Percentiles rank a stretch among this genome's conserved stretches.
Conservation (phyloP, 805 yeast genomes). For the Wickerhamia fluorescens region DNA sequence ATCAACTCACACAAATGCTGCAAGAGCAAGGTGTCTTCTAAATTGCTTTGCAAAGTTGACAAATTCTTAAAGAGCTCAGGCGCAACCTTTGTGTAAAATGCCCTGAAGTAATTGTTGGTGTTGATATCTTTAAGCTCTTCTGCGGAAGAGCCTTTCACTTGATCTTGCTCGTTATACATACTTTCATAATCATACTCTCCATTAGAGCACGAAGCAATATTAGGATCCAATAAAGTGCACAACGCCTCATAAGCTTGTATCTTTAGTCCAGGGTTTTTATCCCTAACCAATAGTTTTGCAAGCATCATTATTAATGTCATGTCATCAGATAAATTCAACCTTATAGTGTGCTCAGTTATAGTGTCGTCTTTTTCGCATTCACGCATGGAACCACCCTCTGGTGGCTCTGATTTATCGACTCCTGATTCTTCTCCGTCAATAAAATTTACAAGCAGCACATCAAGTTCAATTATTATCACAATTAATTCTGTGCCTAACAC, state of each 20-base stretch:
- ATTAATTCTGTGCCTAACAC: constrained; percentile 75
- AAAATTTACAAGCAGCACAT: constrained; percentile 47
- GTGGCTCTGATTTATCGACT: constrained; percentile 6
- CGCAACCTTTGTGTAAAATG: constrained; percentile 60
- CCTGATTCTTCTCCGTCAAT: background rate
- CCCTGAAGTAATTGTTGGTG: constrained; percentile 41
- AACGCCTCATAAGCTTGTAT: constrained; percentile 82
- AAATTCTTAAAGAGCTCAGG: constrained; percentile 47
- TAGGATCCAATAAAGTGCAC: constrained; percentile 62
- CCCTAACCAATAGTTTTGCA: constrained; percentile 54
- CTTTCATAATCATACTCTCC: constrained; percentile 4
- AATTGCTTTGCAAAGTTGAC: constrained; percentile 2
- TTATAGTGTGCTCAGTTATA: constrained; percentile 12
- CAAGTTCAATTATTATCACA: constrained; percentile 78
- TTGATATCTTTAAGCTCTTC: constrained; percentile 27
- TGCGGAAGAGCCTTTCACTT: background rate
- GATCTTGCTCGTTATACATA: background rate
- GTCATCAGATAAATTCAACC: constrained; percentile 41
- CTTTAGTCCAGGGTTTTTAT: constrained; percentile 62
- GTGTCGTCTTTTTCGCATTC: constrained; percentile 11
- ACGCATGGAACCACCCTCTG: constrained; percentile 3
- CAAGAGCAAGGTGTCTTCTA: constrained; percentile 35
- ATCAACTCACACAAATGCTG: constrained; percentile 66
- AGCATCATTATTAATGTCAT: constrained; percentile 52
- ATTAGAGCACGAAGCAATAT: constrained; percentile 18